Evolutionary conservation across 1,284 basidiomycete species (phyloP).

Genomic region (Afroboletus lepidellus): DNA sequence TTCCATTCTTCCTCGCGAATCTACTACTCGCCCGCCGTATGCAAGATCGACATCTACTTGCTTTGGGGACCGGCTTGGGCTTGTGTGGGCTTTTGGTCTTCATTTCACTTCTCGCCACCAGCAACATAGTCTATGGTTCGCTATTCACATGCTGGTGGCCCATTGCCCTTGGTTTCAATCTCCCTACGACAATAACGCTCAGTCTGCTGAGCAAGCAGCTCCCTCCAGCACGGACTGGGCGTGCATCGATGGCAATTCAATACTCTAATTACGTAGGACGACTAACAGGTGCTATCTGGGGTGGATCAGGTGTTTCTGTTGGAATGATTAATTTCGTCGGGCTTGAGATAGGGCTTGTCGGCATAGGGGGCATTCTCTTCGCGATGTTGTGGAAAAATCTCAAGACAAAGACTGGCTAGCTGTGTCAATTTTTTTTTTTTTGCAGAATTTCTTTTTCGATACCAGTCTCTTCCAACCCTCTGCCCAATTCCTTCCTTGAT

Average conservation of each 20-base stretch:
- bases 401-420: slow-evolving; percentile 61
- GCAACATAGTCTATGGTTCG: slow-evolving; percentile 46
- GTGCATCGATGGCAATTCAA: slow-evolving; percentile 58
- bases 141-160: slow-evolving; percentile 67
- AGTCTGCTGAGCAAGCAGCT: slow-evolving; percentile 67
- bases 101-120: slow-evolving; percentile 43
- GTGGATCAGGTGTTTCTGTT: slow-evolving; percentile 60
- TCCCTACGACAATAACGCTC: slow-evolving; percentile 64
- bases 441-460: not conserved
- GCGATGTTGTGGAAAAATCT: slow-evolving; percentile 57
- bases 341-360: slow-evolving; percentile 61
- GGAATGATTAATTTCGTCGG: slow-evolving; percentile 65
- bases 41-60: slow-evolving; percentile 62
- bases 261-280: slow-evolving; percentile 66
- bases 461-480: no score
- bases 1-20: slow-evolving; percentile 67
- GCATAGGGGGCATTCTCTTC: slow-evolving; percentile 55
- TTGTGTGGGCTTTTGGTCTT: slow-evolving; percentile 52
- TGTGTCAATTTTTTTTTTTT: not conserved
- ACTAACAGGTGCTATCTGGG: slow-evolving; percentile 64
- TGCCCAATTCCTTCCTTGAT: not conserved
- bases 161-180: slow-evolving; percentile 68
- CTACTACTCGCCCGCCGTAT: slow-evolving; percentile 53
- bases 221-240: slow-evolving; percentile 58
- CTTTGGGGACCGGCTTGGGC: slow-evolving; percentile 51